Conservation (phyloP, 2,329 filamentous ascomycete species). For the Immersiporthe knoxdaviesiana region DNA sequence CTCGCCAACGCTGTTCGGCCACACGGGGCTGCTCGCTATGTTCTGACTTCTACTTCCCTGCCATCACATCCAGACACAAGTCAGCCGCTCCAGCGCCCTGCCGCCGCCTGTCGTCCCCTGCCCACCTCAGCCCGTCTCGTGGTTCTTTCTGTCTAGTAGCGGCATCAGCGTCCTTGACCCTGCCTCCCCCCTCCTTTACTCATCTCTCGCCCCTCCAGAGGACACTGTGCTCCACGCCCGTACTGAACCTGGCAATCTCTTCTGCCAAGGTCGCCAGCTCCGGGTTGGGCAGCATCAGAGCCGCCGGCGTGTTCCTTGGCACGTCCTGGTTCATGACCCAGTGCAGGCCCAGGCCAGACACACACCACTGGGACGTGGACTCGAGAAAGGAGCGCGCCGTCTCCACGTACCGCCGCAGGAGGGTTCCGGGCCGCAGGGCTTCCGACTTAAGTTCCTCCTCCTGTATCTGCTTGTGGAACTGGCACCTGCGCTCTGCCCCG, state of each 20-base stretch:
- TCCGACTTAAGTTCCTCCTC: neutral
- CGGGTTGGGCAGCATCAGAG: neutral
- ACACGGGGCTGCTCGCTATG: neutral
- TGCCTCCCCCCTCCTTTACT: too few relatives aligned
- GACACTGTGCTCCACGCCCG: neutral
- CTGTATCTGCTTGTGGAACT: neutral
- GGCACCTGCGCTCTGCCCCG: too few relatives aligned
- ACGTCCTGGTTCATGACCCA: neutral
- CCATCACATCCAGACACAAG: too few relatives aligned
- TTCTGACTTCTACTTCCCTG: too few relatives aligned
- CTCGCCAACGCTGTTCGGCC: constrained; percentile 1
- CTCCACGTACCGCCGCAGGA: neutral
- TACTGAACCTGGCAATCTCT: neutral
- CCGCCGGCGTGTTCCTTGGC: neutral
- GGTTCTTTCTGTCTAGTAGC: neutral
- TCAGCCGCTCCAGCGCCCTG: neutral
- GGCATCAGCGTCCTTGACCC: neutral
- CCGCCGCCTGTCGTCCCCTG: neutral
- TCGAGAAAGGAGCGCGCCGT: neutral
- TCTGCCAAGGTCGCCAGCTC: neutral
- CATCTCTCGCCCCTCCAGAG: neutral
- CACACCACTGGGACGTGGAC: neutral
- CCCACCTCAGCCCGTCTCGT: neutral
- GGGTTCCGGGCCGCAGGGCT: neutral
- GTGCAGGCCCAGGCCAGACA: neutral